phyloP scores from a whole-genome alignment of 2,329 filamentous ascomycete species.

The Septoria petroselini region DNA sequence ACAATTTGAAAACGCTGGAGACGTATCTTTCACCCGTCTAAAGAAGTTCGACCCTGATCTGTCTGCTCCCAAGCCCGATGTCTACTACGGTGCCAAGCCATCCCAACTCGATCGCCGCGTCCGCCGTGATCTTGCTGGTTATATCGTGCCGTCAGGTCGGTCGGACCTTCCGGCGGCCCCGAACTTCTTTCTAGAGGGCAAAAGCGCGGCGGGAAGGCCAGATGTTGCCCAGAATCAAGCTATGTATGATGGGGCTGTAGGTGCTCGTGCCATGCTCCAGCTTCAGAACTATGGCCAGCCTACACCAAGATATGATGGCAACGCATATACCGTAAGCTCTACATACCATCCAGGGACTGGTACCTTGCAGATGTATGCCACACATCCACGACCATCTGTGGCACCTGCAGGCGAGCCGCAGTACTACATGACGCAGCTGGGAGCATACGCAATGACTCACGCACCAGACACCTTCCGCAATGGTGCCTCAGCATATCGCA shows the following conservation, averaged over 20 bases:
- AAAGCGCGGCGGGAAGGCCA: not conserved
- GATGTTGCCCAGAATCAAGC: not conserved
- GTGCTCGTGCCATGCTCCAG: slow-evolving; percentile 5
- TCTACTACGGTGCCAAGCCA: slow-evolving; percentile 35
- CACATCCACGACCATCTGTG: slow-evolving; percentile 24
- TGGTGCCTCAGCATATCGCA: slow-evolving; percentile 27
- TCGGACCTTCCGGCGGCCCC: not conserved
- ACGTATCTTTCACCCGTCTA: slow-evolving; percentile 2
- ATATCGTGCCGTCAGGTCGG: not conserved
- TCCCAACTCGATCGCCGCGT: slow-evolving; percentile 31
- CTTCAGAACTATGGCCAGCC: slow-evolving; percentile 27
- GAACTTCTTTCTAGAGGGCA: slow-evolving; percentile 5
- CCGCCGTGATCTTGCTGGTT: slow-evolving; percentile 27
- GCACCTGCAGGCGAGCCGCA: slow-evolving; percentile 16
- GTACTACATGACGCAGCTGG: slow-evolving; percentile 27
- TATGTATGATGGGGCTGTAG: slow-evolving; percentile 1
- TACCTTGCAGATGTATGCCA: slow-evolving; percentile 27
- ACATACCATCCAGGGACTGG: slow-evolving; percentile 25
- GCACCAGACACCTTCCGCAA: slow-evolving; percentile 20
- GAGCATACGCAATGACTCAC: slow-evolving; percentile 21
- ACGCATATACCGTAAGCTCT: slow-evolving; percentile 27
- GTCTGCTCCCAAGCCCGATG: slow-evolving; percentile 35
- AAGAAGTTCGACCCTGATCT: slow-evolving; percentile 36
- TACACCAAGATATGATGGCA: slow-evolving; percentile 24
- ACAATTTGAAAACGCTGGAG: not conserved